A percentile compares a stretch with the other conserved stretches of the same genome.
Conservation (phyloP, 2,329 filamentous ascomycete genomes). For the Neofusicoccum kwambonambiense region DNA sequence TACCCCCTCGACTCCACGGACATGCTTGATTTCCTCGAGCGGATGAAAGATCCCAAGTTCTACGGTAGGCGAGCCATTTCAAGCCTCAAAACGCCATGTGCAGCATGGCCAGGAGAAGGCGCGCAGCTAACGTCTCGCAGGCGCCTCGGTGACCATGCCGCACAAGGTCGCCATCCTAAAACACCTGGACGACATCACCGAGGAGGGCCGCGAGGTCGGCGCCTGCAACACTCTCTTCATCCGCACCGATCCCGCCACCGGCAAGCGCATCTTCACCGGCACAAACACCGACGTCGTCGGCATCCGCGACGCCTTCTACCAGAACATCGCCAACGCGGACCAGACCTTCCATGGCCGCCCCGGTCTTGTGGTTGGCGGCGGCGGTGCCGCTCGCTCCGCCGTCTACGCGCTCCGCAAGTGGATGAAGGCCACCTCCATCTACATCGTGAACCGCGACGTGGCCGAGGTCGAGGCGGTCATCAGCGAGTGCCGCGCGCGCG, state of each 20-base stretch:
- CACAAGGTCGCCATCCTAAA: conserved; percentile 76
- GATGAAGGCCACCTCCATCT: conserved; percentile 67
- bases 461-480: conserved; percentile 67
- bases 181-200: conserved; percentile 70
- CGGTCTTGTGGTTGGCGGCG: conserved; percentile 73
- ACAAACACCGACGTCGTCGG: conserved; percentile 82
- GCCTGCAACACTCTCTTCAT: conserved; percentile 80
- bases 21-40: conserved; percentile 43
- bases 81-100: background rate
- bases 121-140: conserved; percentile 34
- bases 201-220: conserved; percentile 70
- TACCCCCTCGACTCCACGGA: conserved; percentile 48
- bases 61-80: conserved; percentile 50
- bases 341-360: conserved; percentile 57
- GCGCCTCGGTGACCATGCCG: conserved; percentile 77
- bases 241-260: conserved; percentile 46
- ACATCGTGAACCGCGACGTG: conserved; percentile 73
- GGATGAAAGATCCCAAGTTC: conserved; percentile 59
- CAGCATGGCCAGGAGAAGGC: background rate
- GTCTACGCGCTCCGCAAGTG: conserved; percentile 72
- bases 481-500: conserved; percentile 58
- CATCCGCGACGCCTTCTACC: conserved; percentile 67
- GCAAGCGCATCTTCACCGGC: conserved; percentile 60
- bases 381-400: conserved; percentile 74
- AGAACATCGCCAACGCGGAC: conserved; percentile 45